These are phyloP conservation scores for Capniomyces stellatus DNA, from an alignment of 371 early-diverging fungal species.

Conservation along the genomic window DNA sequence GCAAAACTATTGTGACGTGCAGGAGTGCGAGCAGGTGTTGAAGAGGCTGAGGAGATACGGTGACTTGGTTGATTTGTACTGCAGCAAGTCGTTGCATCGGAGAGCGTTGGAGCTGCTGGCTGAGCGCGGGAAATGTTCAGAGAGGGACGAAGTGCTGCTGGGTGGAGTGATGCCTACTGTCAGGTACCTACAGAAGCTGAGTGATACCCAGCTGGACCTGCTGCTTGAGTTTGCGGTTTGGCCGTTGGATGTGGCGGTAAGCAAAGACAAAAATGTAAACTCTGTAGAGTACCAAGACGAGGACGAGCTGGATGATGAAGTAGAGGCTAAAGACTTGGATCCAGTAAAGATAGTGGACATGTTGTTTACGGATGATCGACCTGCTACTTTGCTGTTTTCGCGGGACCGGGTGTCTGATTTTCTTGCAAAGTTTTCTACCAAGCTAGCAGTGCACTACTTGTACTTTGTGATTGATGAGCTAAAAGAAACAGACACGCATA, in stretches of 20 bases:
- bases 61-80: slow-evolving; percentile 79
- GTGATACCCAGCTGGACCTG: slow-evolving; percentile 52
- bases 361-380: slow-evolving; percentile 31
- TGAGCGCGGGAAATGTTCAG: no score
- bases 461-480: slow-evolving; percentile 56
- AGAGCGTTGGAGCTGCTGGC: slow-evolving; percentile 69
- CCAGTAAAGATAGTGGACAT: slow-evolving; percentile 51
- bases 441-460: slow-evolving; percentile 51
- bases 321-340: background rate
- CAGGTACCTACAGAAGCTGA: slow-evolving; percentile 53
- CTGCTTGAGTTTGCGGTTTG: slow-evolving; percentile 62
- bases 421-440: slow-evolving; percentile 37
- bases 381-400: slow-evolving; percentile 18
- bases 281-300: slow-evolving; percentile 25
- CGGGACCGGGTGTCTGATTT: slow-evolving; percentile 20
- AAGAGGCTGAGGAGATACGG: slow-evolving; percentile 42
- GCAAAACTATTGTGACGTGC: slow-evolving; percentile 67
- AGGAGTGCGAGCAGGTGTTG: slow-evolving; percentile 59
- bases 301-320: background rate
- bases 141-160: slow-evolving; percentile 25
- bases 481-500: slow-evolving; percentile 30
- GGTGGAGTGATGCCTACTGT: slow-evolving; percentile 46
- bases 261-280: no score
- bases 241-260: slow-evolving; percentile 25
- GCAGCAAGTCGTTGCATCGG: slow-evolving; percentile 67